Evolutionary conservation across 2,329 filamentous ascomycete species (phyloP).

Genomic region (Bipolaris sorokiniana): DNA sequence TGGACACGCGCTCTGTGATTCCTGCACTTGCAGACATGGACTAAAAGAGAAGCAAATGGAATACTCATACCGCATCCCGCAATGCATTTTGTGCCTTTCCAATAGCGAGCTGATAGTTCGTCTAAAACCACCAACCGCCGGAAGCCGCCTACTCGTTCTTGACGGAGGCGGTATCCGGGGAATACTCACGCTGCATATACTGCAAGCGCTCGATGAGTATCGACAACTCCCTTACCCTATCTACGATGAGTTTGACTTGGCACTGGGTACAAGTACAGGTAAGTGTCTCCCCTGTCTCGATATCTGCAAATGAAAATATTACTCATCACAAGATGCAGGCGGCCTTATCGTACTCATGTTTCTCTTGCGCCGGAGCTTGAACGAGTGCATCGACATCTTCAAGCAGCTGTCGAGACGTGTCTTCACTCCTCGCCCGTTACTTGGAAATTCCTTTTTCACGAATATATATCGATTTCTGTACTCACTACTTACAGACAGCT

Average conservation of each 20-base stretch:
- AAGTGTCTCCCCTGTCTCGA: background rate
- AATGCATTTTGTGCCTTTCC: constrained; percentile 15
- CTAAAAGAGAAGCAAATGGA: constrained; percentile 10
- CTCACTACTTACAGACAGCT: constrained; percentile 12
- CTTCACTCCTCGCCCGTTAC: constrained; percentile 7
- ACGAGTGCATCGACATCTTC: constrained; percentile 19
- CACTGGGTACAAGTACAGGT: constrained; percentile 22
- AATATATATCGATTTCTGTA: constrained; percentile 43
- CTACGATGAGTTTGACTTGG: constrained; percentile 25
- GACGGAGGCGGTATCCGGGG: constrained; percentile 19
- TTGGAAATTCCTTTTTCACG: constrained; percentile 2
- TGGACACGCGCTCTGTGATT: constrained; percentile 17
- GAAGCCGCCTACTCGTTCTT: constrained; percentile 21
- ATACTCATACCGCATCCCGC: constrained; percentile 17
- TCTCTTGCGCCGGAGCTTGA: constrained; percentile 11
- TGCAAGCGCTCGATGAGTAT: constrained; percentile 17
- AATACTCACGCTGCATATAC: constrained; percentile 18
- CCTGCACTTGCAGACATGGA: constrained; percentile 14
- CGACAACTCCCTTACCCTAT: constrained; percentile 21
- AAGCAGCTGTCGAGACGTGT: constrained; percentile 17
- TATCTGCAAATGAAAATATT: background rate
- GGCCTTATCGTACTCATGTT: constrained; percentile 27
- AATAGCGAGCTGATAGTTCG: constrained; percentile 11
- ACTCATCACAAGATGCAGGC: constrained; percentile 8
- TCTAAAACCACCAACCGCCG: constrained; percentile 21